Base-by-base conservation (phyloP, 2,329 filamentous ascomycete species). In the Taxawa tesnikishii region DNA sequence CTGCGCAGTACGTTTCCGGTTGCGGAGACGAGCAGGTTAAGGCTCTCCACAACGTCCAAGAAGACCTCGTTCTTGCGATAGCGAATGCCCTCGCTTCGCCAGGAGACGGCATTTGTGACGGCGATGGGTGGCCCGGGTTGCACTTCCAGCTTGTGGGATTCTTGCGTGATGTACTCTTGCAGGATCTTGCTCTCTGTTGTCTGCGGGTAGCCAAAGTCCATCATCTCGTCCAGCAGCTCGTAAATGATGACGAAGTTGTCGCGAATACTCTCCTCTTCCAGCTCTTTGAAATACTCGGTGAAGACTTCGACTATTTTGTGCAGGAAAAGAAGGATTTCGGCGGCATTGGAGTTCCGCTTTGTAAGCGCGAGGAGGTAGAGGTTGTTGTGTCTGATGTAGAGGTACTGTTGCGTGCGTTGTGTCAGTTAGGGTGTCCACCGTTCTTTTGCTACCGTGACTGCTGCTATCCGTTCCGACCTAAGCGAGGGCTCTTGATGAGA, bases 241-340 rank as follows among this genome's bases (percentile, higher is more conserved):
- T 98, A 98, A 53, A 98, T 98, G 54, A 98, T 78, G 58, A 98
- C 90, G 55, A 98, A 98, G 66, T 98, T 98, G 67, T 98, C 90
- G 48, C 90, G 77, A 56, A 98, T 98, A 48, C 84, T 94, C 62
- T 98, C 90, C 59, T 98, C 90, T 60, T 98, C 90, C 38, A 98
- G 71, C 42, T 92, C 88, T 60, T 98, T 98, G 71, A 98, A 98
- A 67, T 98, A 98, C 62, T 98, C 90, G 38, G 90, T 98, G 56
- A 98, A 98, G 42, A 98, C 90, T 58, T 96, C 90, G 51, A 98
- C 90, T 34, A 98, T 74, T 60, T 94, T 93, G 67, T 98, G 90
- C 34, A 98, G 72, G 68, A 98, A 98, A 31, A 98, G 78, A 28
- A 98, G 76, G 48, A 98, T 94, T 62, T 98, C 90, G 62, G 90